phyloP scores from a whole-genome alignment of 306 rosid genomes.

The Chamaecrista fasciculata region DNA sequence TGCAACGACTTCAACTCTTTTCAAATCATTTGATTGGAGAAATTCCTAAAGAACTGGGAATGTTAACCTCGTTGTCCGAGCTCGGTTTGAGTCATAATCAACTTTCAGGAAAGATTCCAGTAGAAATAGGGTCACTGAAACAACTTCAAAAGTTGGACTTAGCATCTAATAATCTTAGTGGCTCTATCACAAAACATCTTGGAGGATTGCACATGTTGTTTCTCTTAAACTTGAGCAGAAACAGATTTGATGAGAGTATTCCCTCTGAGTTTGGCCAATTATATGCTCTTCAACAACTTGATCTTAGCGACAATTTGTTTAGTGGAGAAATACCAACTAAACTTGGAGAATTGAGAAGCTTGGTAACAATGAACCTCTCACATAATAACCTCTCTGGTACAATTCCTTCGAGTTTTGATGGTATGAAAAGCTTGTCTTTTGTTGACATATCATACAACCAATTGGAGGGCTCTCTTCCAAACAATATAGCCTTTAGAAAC shows the following conservation, averaged over 20 bases:
- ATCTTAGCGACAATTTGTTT: conserved; percentile 35
- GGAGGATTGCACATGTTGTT: neutral
- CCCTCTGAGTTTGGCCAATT: conserved; percentile 26
- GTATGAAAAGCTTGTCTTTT: conserved; percentile 27
- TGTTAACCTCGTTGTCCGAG: neutral
- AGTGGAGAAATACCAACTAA: conserved; percentile 18
- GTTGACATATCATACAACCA: conserved; percentile 37
- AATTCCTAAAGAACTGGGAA: conserved; percentile 41
- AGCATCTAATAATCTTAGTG: conserved; percentile 27
- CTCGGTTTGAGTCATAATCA: conserved; percentile 18
- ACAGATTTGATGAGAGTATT: conserved; percentile 29
- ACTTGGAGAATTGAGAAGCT: conserved; percentile 14
- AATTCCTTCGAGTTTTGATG: conserved; percentile 29
- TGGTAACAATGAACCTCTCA: conserved; percentile 41
- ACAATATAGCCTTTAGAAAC: neutral
- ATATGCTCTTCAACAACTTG: conserved; percentile 31
- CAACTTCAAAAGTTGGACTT: conserved; percentile 27
- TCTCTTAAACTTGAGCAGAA: conserved; percentile 29
- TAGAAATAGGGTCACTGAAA: conserved; percentile 17
- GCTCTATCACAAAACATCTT: conserved; percentile 26
- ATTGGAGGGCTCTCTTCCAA: conserved; percentile 25
- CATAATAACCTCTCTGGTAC: conserved; percentile 37
- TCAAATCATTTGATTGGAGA: conserved; percentile 32
- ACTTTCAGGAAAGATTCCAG: conserved; percentile 24
- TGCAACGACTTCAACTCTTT: conserved; percentile 30